Evolutionary conservation across 2,329 filamentous ascomycete species (phyloP).

Genomic region (Incumbomyces delicatus): DNA sequence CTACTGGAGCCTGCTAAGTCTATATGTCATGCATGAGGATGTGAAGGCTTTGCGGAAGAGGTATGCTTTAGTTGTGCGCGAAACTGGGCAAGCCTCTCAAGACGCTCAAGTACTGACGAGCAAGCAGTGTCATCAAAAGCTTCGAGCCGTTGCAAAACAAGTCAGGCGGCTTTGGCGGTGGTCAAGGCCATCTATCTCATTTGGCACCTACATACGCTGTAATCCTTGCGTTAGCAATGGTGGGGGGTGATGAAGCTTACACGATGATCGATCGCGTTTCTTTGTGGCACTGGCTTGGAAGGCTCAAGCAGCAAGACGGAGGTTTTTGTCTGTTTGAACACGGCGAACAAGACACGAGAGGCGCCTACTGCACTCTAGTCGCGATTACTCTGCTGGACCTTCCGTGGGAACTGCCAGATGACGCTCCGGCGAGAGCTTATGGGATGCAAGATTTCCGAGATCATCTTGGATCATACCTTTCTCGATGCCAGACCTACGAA

Average conservation of each 20-base stretch:
- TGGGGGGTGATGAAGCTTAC: slow-evolving; percentile 65
- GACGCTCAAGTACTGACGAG: neutral
- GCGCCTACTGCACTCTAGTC: slow-evolving; percentile 83
- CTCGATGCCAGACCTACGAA: slow-evolving; percentile 72
- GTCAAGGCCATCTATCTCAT: slow-evolving; percentile 83
- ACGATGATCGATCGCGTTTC: slow-evolving; percentile 67
- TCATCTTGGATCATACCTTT: slow-evolving; percentile 68
- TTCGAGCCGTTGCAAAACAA: slow-evolving; percentile 72
- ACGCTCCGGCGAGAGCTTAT: slow-evolving; percentile 54
- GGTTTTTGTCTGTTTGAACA: slow-evolving; percentile 81
- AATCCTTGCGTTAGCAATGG: slow-evolving; percentile 65
- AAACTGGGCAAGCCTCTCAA: neutral
- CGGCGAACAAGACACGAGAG: slow-evolving; percentile 87
- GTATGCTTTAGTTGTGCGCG: slow-evolving; percentile 22
- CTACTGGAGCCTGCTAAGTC: slow-evolving; percentile 77
- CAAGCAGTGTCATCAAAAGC: slow-evolving; percentile 55
- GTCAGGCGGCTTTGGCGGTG: slow-evolving; percentile 80
- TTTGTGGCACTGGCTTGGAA: slow-evolving; percentile 86
- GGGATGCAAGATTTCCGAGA: slow-evolving; percentile 60
- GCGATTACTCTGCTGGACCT: slow-evolving; percentile 75
- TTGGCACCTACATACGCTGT: slow-evolving; percentile 81
- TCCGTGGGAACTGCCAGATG: slow-evolving; percentile 65
- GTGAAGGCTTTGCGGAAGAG: slow-evolving; percentile 53
- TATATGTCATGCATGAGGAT: slow-evolving; percentile 70
- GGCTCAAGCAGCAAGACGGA: slow-evolving; percentile 75